Base-by-base conservation (phyloP, 2,329 filamentous ascomycete genomes). In the Paraphaeosphaeria sporulosa region DNA sequence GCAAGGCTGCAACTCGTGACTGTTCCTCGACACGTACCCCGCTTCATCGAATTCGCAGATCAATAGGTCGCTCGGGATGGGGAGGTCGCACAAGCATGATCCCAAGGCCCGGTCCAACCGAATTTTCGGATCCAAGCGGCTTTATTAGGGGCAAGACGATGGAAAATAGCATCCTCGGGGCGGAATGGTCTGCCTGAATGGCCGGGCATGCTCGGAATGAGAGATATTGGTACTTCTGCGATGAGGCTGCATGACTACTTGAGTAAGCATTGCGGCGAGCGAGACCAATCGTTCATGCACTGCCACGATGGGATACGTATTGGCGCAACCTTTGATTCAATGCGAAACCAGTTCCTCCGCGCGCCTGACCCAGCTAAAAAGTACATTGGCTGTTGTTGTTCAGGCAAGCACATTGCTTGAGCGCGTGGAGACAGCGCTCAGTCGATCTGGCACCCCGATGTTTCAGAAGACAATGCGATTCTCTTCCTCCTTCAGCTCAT, bases 401-500 rank as follows among this genome's bases (percentile, higher is more conserved):
- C 30, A 12, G 30, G 30, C 6, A 32, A 32, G 10, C 30, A 32
- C 10, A 12, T 12, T 32, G 30, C 8, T 9, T 32, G 30, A 32
- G 10, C 8, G 30, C 30, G 30, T 32, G 30, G 4, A 32, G 30
- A 32, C 30, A 32, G 30, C 30, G 30, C 8, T 12, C 4, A 40
- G 30, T 6, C 10, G 30, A 32, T 32, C 30, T 32, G 30, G 8
- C 30, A 32, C 10, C 8, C 36, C 36, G 13, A 40, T 40, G 36
- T n/a, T 23, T 52, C 23, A 60, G 17, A 73, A 74, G 3, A 66
- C 40, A 2, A 69, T 55, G 23, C 64, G 61, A n/a, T 69, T 58
- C 13, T 59, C 63, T 6, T 60, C 53, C 8, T 54, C 62, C 21
- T 64, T 68, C 10, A 42, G 50, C 57, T 72, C 72, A 55, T 77